Percentiles rank a stretch among this genome's conserved stretches.
Evolutionary conservation across 2,329 filamentous ascomycete species (phyloP).

Genomic region (Fusarium algeriense): DNA sequence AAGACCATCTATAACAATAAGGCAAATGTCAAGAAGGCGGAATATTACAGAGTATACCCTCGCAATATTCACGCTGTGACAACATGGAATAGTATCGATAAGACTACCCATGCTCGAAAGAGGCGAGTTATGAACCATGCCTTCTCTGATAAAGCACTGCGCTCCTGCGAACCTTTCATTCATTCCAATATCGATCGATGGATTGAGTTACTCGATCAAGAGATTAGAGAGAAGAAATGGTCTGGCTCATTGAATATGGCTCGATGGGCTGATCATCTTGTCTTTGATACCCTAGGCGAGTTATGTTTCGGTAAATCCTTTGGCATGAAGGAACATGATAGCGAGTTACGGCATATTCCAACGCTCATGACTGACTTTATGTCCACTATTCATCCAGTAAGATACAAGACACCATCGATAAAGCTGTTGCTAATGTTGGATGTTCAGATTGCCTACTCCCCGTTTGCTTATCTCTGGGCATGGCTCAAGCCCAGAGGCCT

Average conservation of each 20-base stretch:
- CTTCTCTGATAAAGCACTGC: slow-evolving; percentile 37
- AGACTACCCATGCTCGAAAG: slow-evolving; percentile 33
- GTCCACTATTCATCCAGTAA: slow-evolving; percentile 27
- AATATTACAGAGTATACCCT: slow-evolving; percentile 39
- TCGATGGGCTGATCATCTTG: slow-evolving; percentile 35
- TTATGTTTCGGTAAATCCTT: slow-evolving; percentile 41
- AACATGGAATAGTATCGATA: slow-evolving; percentile 37
- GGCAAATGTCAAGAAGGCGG: slow-evolving; percentile 38
- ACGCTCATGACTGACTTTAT: slow-evolving; percentile 32
- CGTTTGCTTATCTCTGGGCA: slow-evolving; percentile 37
- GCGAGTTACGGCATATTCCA: slow-evolving; percentile 32
- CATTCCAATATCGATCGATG: slow-evolving; percentile 32
- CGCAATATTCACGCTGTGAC: slow-evolving; percentile 30
- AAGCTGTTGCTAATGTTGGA: neutral
- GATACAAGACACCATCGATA: accelerated
- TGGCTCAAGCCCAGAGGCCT: slow-evolving; percentile 45
- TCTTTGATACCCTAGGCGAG: slow-evolving; percentile 41
- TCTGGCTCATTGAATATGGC: slow-evolving; percentile 31
- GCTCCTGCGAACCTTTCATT: slow-evolving; percentile 25
- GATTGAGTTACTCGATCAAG: slow-evolving; percentile 23
- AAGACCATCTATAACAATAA: slow-evolving; percentile 39
- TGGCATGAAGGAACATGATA: slow-evolving; percentile 34
- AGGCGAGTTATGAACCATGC: slow-evolving; percentile 34
- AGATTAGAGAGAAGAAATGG: slow-evolving; percentile 18
- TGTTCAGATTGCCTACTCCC: slow-evolving; percentile 37